These are phyloP conservation scores for Globisporangium solare DNA, from an alignment of 352 stramenopile genomes.

Conservation along the genomic window DNA sequence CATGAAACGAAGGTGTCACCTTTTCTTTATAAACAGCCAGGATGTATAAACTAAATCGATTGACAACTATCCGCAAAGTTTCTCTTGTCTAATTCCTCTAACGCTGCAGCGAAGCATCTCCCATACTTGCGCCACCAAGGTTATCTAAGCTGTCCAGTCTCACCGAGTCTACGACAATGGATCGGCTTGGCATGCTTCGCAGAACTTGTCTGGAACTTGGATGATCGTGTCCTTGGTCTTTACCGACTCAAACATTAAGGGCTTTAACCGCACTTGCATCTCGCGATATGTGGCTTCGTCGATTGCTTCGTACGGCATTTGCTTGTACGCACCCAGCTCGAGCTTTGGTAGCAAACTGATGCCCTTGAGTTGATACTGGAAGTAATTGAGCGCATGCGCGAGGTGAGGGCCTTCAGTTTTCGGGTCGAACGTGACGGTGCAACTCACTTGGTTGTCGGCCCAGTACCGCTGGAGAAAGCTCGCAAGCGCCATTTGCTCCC, in stretches of 20 bases:
- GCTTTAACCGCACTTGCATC: conserved; percentile 37
- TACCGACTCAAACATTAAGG: conserved; percentile 35
- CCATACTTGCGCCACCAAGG: no score
- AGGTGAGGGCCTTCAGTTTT: conserved; percentile 78
- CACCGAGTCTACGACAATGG: conserved; percentile 5
- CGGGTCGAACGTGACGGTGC: conserved; percentile 92
- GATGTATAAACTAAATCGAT: conserved; percentile 11
- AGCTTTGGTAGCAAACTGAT: conserved; percentile 86
- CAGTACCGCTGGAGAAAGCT: conserved; percentile 92
- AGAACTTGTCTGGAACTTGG: conserved; percentile 51
- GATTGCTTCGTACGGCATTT: conserved; percentile 93
- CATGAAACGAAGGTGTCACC: neutral
- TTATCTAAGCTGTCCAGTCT: neutral
- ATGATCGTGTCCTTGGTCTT: conserved; percentile 29
- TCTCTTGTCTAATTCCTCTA: neutral
- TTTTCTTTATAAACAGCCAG: conserved; percentile 4
- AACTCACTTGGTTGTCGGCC: conserved; percentile 94
- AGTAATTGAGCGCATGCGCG: conserved; percentile 82
- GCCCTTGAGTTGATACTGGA: conserved; percentile 94
- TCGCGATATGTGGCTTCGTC: conserved; percentile 54
- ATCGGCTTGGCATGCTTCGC: conserved; percentile 34
- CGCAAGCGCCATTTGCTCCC: conserved; percentile 90
- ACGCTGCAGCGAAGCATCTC: neutral
- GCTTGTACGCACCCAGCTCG: conserved; percentile 75
- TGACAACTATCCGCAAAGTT: neutral